Base-by-base conservation (phyloP, 140 eudicot genomes). In the Stevia rebaudiana region DNA sequence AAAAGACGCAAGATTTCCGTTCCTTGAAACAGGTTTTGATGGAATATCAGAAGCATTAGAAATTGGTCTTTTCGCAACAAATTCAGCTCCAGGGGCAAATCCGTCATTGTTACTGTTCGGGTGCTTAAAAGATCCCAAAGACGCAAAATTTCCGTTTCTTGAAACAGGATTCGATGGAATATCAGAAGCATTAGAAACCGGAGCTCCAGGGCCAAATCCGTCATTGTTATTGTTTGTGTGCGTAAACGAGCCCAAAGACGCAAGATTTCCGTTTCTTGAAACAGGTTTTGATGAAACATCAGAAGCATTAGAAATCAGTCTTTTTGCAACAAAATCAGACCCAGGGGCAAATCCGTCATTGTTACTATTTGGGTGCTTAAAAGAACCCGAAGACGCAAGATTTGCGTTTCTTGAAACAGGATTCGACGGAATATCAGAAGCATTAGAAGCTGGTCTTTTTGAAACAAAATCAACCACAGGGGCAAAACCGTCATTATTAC, bases 41-140 rank as follows among this genome's bases (percentile, higher is more conserved):
- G 72, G 64, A 33, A 71, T 60, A 19, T 71, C 88, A 11, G 76
- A 48, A 43, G 73, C 55, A 24, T 42, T 69, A 5, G 79, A 49
- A 61, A 74, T n/a, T 37, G 75, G 78, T 60, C 72, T 76, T 72
- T 65, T 70, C 51, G 63, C 53, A 46, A 67, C 65, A 15, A 61
- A 69, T 63, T 88, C 83, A 62, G 78, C 66, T 8, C 69, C 28
- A 35, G 43, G 31, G 31, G 61, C 12, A 73, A 64, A 54, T 53
- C 60, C 72, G 9, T 65, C 66, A 60, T 70, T 82, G 54, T 69
- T 76, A 30, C 31, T 52, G 42, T 73, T 67, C 11, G 78, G 78
- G 62, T 73, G 85, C 72, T 77, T 87, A 65, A 76, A 77, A 68
- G 96, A 73, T 31, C 76, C 68, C 41, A 86, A 69, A 16, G 72